These are phyloP conservation scores for Solanum verrucosum DNA, from an alignment of 257 asterid genomes.

Conservation along the genomic window DNA sequence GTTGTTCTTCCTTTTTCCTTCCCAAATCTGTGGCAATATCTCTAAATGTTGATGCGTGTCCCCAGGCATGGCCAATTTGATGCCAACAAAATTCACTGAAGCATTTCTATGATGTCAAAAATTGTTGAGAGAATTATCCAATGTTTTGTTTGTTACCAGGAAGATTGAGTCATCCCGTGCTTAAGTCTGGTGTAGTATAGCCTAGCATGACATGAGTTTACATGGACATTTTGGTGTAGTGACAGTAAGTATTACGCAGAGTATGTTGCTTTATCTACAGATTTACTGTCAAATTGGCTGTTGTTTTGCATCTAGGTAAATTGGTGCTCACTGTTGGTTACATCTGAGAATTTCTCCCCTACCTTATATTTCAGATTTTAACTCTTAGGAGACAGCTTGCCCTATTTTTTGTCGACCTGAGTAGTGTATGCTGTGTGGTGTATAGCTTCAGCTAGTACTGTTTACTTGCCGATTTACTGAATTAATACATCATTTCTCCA, in stretches of 20 bases:
- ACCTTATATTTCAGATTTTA: not conserved
- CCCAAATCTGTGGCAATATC: not conserved
- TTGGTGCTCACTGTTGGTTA: not conserved
- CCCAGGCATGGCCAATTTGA: not conserved
- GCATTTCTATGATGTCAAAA: not conserved
- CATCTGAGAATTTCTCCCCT: not conserved
- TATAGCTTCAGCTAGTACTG: not conserved
- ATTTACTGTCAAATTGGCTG: not conserved
- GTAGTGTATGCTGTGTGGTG: not conserved
- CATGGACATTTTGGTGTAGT: not conserved
- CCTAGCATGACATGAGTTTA: not conserved
- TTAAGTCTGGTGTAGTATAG: not conserved
- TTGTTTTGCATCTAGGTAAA: not conserved
- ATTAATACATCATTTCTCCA: conserved; percentile 6
- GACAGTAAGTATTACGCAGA: not conserved
- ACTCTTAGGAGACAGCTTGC: not conserved
- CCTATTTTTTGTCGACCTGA: not conserved
- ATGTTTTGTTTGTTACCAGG: not conserved
- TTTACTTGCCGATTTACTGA: not conserved
- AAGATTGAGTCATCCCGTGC: not conserved
- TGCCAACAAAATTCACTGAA: not conserved
- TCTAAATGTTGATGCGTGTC: not conserved
- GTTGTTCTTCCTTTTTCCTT: not conserved
- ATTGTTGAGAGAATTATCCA: not conserved
- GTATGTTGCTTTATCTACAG: not conserved